Percentiles rank a stretch among this genome's conserved stretches.
Evolutionary conservation across 2,329 filamentous ascomycete species (phyloP).

Genomic region (Curvularia sp.): DNA sequence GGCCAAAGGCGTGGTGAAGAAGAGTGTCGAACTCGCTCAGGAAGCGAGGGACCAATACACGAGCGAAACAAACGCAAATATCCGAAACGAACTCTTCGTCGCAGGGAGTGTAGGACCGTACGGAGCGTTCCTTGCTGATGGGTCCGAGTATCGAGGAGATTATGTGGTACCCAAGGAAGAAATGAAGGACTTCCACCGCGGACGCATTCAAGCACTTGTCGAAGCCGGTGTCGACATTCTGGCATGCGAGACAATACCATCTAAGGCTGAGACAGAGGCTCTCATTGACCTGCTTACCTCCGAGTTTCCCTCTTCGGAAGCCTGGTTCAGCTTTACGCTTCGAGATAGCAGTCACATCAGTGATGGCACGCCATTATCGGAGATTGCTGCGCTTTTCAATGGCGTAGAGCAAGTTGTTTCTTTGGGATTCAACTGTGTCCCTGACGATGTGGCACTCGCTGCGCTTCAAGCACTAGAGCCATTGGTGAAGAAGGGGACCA

Average conservation of each 20-base stretch:
- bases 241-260: constrained; percentile 57
- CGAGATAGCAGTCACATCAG: constrained; percentile 46
- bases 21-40: constrained; percentile 53
- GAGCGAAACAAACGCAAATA: constrained; percentile 5
- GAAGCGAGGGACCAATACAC: constrained; percentile 48
- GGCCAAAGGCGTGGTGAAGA: constrained; percentile 48
- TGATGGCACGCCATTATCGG: constrained; percentile 51
- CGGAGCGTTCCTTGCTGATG: constrained; percentile 56
- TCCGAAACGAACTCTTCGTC: constrained; percentile 39
- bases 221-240: constrained; percentile 54
- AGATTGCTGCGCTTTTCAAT: constrained; percentile 44
- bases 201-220: constrained; percentile 52
- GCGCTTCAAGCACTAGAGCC: constrained; percentile 44
- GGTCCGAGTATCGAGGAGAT: constrained; percentile 56
- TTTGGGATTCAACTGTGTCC: constrained; percentile 56
- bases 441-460: constrained; percentile 42
- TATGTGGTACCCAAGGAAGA: constrained; percentile 44
- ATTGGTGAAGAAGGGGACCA: constrained; percentile 40
- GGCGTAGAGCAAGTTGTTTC: constrained; percentile 47
- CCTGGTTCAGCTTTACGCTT: constrained; percentile 55
- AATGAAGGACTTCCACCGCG: constrained; percentile 54
- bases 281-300: constrained; percentile 48
- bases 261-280: constrained; percentile 48
- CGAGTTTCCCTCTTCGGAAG: constrained; percentile 49
- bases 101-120: constrained; percentile 58